A percentile compares a stretch with the other conserved stretches of the same genome.
phyloP scores from a whole-genome alignment of 2,329 filamentous ascomycete genomes.

The Alternaria panax region DNA sequence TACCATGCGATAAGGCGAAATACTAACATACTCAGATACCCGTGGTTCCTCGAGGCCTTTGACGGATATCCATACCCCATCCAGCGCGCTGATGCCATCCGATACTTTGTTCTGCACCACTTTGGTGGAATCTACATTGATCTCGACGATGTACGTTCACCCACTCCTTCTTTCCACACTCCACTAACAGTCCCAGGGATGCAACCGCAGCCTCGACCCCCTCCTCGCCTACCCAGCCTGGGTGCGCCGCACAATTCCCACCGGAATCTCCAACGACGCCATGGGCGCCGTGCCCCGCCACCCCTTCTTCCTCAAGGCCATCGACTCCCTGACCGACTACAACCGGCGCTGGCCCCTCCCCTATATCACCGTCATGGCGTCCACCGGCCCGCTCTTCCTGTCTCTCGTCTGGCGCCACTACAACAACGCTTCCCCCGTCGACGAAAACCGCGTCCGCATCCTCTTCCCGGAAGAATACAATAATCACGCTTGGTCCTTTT shows the following conservation, averaged over 20 bases:
- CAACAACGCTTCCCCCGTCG: conserved; percentile 60
- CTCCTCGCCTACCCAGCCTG: conserved; percentile 73
- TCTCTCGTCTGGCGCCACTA: conserved; percentile 80
- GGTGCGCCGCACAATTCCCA: conserved; percentile 75
- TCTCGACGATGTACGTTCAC: conserved; percentile 69
- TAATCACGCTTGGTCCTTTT: conserved; percentile 73
- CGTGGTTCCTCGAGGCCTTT: conserved; percentile 79
- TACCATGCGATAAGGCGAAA: background rate
- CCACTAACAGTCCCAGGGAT: conserved; percentile 59
- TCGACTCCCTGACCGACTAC: conserved; percentile 72
- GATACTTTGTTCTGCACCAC: conserved; percentile 79
- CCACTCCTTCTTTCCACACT: background rate
- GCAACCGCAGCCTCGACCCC: conserved; percentile 71
- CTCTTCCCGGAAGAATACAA: conserved; percentile 76
- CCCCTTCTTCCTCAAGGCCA: conserved; percentile 75
- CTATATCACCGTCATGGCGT: conserved; percentile 83
- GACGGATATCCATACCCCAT: conserved; percentile 77
- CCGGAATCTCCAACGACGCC: conserved; percentile 81
- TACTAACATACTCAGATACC: conserved; percentile 59
- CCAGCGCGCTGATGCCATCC: conserved; percentile 78
- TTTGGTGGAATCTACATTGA: conserved; percentile 85
- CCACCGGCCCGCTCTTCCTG: conserved; percentile 77
- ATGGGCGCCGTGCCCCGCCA: conserved; percentile 78
- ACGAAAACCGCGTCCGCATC: conserved; percentile 67
- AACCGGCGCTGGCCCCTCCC: conserved; percentile 72